phyloP scores from a whole-genome alignment of 257 asterid species.

The Solanum appendiculatum region DNA sequence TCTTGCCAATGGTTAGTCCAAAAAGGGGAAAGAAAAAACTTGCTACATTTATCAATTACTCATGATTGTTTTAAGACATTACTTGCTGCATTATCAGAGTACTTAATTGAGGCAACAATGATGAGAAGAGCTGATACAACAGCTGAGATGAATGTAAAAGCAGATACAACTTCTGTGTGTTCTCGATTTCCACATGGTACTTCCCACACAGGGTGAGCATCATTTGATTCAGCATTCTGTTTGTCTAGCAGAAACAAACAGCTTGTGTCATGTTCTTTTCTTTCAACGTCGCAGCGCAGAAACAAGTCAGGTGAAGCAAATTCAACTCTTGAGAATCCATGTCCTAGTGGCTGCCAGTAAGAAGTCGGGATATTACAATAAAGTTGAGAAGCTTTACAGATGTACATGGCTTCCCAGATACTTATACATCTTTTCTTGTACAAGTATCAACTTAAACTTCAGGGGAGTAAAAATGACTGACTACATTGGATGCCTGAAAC shows the following conservation, averaged over 20 bases:
- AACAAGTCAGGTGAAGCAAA: conserved; percentile 50
- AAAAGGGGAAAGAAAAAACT: neutral
- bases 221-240: conserved; percentile 1
- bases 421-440: neutral
- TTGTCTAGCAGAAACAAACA: conserved; percentile 24
- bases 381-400: neutral
- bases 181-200: conserved; percentile 67
- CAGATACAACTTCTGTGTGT: conserved; percentile 47
- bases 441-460: neutral
- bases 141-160: conserved; percentile 57
- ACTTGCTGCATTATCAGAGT: conserved; percentile 9
- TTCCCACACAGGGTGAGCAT: conserved; percentile 39
- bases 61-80: conserved; percentile 15
- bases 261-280: conserved; percentile 2
- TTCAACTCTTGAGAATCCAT: conserved; percentile 37
- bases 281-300: conserved; percentile 28
- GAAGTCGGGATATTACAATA: neutral
- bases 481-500: neutral
- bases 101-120: conserved; percentile 24
- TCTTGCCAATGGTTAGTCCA: neutral
- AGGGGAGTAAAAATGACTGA: neutral
- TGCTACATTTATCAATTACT: neutral
- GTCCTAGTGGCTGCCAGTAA: conserved; percentile 55
- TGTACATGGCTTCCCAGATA: neutral
- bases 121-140: conserved; percentile 34